Evolutionary conservation across 495 filamentous ascomycete species (phyloP), one percentile per base, ranked within the genome.

Genomic region (Penicillium parvum): DNA sequence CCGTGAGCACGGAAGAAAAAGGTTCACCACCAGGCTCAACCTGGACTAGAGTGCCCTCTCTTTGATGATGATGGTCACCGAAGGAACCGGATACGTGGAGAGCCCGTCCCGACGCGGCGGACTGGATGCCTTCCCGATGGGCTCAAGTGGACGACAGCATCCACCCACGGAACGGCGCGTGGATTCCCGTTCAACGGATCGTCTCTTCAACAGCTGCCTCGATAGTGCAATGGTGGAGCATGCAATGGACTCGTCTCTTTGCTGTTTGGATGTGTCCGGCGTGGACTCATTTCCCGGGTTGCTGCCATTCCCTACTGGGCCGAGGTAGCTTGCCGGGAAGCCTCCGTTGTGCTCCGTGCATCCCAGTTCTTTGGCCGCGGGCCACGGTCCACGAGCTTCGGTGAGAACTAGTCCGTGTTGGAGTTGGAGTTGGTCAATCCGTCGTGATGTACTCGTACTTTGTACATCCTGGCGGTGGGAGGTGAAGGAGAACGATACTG

Each of bases 81-180:
- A 39, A 42, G 37, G 32, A 21, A 47, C 35, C 44, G 12, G 34
- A 21, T 36, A 14, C 19, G 14, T 29, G 37, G 32, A 45, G 38
- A 25, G 25, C 17, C 14, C 9, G 41, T 44, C 32, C 41, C 41
- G 33, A 23, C 10, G n/a, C 33, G 12, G 10, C 30, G 41, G 41
- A 23, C 26, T 20, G 3, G 16, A 28, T 19, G 18, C 4, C 21
- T 35, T 17, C 32, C n/a, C 18, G 16, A 35, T 10, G 22, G n/a
- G 18, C 19, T 27, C 22, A 6, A 21, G 26, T 29, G 37, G 15
- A 12, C 5, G 7, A 21, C 29, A 15, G 50, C 41, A 54, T 35
- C 47, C 44, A 55, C 50, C 50, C 47, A 37, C 47, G 47, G 55
- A 51, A 46, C 44, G 44, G 55, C 44, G 32, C 47, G 51, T 49